Conservation (phyloP, 1,139 yeast genomes). For the Geotrichum carabidarum region DNA sequence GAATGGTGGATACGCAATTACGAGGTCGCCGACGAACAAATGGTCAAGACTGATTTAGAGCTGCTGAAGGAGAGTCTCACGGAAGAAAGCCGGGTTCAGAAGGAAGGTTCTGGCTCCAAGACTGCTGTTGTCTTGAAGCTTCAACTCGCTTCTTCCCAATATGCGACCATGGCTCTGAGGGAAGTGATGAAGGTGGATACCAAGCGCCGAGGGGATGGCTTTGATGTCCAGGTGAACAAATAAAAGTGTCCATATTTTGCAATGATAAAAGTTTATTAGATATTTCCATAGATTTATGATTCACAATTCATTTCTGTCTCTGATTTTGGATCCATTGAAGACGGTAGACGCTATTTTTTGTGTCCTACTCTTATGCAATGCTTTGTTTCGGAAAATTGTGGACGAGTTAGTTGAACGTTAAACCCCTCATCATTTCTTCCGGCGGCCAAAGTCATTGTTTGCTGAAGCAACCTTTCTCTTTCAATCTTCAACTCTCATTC, state of each 20-base stretch:
- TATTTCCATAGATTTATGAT: too few species aligned
- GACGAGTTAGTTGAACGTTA: too few species aligned
- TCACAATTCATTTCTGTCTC: too few species aligned
- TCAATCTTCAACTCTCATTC: not conserved
- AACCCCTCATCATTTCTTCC: too few species aligned
- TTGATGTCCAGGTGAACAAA: constrained; percentile 20
- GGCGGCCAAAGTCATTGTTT: too few species aligned
- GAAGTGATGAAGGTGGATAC: constrained; percentile 85
- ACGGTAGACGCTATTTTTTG: too few species aligned
- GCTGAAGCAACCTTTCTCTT: too few species aligned
- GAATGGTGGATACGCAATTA: constrained; percentile 64
- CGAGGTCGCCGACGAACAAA: constrained; percentile 56
- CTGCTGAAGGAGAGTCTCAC: constrained; percentile 43
- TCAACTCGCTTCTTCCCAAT: constrained; percentile 79
- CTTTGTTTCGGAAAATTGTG: too few species aligned
- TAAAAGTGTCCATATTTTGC: too few species aligned
- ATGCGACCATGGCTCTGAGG: constrained; percentile 96
- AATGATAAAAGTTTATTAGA: too few species aligned
- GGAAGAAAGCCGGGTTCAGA: constrained; percentile 21
- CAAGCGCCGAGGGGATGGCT: constrained; percentile 53
- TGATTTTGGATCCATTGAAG: too few species aligned
- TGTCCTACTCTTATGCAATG: too few species aligned
- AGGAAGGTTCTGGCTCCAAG: constrained; percentile 43
- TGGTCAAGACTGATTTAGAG: constrained; percentile 80
- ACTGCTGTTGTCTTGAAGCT: constrained; percentile 70